These are phyloP conservation scores for Lactuca sativa DNA, from an alignment of 129 eudicot genomes.

Conservation along the genomic window DNA sequence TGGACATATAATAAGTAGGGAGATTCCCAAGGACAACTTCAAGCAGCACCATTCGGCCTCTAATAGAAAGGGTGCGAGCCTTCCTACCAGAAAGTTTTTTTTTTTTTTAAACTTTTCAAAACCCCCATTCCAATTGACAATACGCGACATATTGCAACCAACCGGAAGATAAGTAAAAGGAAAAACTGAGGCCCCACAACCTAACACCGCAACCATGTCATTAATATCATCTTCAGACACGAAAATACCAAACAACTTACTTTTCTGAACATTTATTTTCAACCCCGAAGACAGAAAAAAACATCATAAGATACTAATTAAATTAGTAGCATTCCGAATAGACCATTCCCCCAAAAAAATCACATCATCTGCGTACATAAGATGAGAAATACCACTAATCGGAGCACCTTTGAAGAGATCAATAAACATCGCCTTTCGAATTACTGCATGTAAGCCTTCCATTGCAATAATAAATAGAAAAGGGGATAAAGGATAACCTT, in stretches of 20 bases:
- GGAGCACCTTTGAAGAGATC: too few relatives aligned
- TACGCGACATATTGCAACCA: background rate
- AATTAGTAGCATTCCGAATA: too few relatives aligned
- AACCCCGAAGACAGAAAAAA: too few relatives aligned
- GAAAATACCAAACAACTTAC: background rate
- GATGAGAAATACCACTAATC: too few relatives aligned
- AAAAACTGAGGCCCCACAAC: background rate
- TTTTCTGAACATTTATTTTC: background rate
- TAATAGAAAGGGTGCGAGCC: background rate
- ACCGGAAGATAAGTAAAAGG: background rate
- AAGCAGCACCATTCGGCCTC: background rate
- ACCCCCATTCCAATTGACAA: background rate
- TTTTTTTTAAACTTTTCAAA: background rate
- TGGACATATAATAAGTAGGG: background rate
- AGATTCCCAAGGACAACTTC: background rate
- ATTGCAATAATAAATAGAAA: too few relatives aligned
- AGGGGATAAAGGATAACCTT: too few relatives aligned
- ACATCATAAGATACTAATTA: too few relatives aligned
- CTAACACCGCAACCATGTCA: background rate
- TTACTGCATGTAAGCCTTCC: too few relatives aligned
- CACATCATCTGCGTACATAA: too few relatives aligned
- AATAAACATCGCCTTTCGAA: too few relatives aligned
- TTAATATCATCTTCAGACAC: background rate
- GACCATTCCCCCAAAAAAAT: too few relatives aligned
- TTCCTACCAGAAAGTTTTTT: background rate